Evolutionary conservation across 352 stramenopile species (phyloP), one percentile per base, ranked within the genome.

Genomic region (Globisporangium camurandrum): DNA sequence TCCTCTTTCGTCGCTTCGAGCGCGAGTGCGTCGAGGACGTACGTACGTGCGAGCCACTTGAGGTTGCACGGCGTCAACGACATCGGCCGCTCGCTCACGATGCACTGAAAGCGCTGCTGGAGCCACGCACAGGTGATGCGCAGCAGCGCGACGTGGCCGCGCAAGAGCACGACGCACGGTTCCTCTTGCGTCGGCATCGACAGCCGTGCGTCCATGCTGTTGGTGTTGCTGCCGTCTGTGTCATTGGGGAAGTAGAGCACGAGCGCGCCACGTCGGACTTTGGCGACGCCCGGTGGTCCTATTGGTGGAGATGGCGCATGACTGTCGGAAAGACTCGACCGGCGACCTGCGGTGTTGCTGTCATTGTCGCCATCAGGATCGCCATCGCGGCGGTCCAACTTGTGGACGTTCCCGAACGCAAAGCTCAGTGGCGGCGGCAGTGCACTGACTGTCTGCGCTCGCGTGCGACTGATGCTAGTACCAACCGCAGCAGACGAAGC

Each of bases 101-200:
- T 59, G 45, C 77, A 87, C 55, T 89, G 77, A 55, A 86, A 89
- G 57, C 69, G 71, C 22, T 64, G 75, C 57, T 89, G 77, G 43
- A 89, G 43, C 77, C 77, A 89, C 16, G 61, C 67, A 43, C 77
- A 84, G 12, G 68, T 55, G 61, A 67, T 76, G 10, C 53, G 49
- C 19, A 89, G 46, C 20, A 89, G 62, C 39, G 75, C 58, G 49
- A 80, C 69, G 26, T 79, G 56, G 53, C 77, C 77, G 37, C 71
- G 65, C 30, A 87, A 46, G 45, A 89, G 59, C 39, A 89, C 41
- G 26, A 87, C 66, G 31, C 85, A 64, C 46, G 84, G 60, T 41
- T 36, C 56, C 46, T 87, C 73, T 16, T 66, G 62, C 34, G 56
- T 57, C 57, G 27, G 30, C 54, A 52, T 46, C 12, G 50, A 48